A percentile compares a stretch with the other conserved stretches of the same genome.
These are phyloP conservation scores for Termitomyces heimii DNA, from an alignment of 768 basidiomycete genomes.

Conservation along the genomic window DNA sequence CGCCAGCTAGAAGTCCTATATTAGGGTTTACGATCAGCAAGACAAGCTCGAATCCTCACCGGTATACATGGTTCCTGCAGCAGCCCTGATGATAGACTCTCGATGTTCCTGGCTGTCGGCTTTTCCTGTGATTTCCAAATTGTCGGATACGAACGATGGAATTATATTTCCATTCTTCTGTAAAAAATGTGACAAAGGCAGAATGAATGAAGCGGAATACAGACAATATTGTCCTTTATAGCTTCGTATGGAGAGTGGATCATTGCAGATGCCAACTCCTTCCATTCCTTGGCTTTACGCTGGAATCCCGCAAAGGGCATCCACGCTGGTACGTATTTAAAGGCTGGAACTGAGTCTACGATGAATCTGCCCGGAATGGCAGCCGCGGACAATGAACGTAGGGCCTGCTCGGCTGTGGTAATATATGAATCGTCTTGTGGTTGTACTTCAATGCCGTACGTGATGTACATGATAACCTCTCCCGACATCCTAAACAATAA, in stretches of 20 bases:
- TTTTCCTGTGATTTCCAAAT: background rate
- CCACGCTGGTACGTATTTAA: conserved; percentile 27
- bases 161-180: background rate
- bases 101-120: background rate
- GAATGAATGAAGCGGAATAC: background rate
- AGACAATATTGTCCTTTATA: background rate
- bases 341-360: conserved; percentile 23
- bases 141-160: background rate
- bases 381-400: conserved; percentile 21
- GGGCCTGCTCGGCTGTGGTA: conserved; percentile 21
- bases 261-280: background rate
- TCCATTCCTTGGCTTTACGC: background rate
- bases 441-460: conserved; percentile 27
- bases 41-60: background rate
- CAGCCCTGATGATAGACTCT: background rate
- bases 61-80: background rate
- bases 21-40: background rate
- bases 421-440: conserved; percentile 29
- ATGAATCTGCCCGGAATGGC: conserved; percentile 24
- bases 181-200: background rate
- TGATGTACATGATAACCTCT: conserved; percentile 23
- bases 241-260: background rate
- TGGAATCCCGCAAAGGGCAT: background rate
- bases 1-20: background rate
- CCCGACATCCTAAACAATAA: conserved; percentile 11